Evolutionary conservation across 225 moss, liverwort and hornwort genomes (phyloP).

Genomic region (Bryum argenteum): DNA sequence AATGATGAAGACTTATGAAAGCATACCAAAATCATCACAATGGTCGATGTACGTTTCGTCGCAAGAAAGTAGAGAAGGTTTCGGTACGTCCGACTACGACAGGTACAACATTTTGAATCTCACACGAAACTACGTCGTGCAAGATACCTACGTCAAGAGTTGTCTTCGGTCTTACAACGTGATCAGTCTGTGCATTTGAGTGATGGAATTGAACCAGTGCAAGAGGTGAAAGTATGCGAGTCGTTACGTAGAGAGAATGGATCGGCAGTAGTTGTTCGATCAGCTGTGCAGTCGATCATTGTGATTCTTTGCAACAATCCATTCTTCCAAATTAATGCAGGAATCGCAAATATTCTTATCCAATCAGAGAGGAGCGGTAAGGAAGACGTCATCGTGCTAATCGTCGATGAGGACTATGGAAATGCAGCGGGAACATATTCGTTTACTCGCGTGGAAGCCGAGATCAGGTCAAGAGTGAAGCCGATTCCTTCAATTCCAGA

Average conservation of each 20-base stretch:
- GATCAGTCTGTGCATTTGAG: too few relatives aligned
- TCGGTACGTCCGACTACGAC: too few relatives aligned
- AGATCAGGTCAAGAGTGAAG: neutral
- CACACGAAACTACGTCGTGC: too few relatives aligned
- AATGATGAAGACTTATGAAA: too few relatives aligned
- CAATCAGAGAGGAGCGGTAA: too few relatives aligned
- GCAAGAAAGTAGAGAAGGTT: too few relatives aligned
- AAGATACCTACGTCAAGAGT: too few relatives aligned
- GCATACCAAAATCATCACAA: too few relatives aligned
- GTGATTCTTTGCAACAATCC: neutral
- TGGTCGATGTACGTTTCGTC: too few relatives aligned
- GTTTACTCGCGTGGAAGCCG: neutral
- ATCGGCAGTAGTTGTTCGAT: neutral
- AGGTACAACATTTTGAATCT: too few relatives aligned
- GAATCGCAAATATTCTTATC: neutral
- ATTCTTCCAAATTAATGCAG: neutral
- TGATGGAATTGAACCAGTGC: neutral
- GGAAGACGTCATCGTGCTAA: neutral
- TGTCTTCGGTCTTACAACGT: too few relatives aligned
- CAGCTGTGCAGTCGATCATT: neutral
- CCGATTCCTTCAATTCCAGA: conserved; percentile 19
- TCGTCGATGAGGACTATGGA: neutral
- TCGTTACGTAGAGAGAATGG: neutral
- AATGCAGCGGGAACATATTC: neutral
- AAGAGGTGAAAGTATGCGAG: neutral